Evolutionary conservation across 495 filamentous ascomycete genomes (phyloP).

Genomic region (Echria macrotheca): DNA sequence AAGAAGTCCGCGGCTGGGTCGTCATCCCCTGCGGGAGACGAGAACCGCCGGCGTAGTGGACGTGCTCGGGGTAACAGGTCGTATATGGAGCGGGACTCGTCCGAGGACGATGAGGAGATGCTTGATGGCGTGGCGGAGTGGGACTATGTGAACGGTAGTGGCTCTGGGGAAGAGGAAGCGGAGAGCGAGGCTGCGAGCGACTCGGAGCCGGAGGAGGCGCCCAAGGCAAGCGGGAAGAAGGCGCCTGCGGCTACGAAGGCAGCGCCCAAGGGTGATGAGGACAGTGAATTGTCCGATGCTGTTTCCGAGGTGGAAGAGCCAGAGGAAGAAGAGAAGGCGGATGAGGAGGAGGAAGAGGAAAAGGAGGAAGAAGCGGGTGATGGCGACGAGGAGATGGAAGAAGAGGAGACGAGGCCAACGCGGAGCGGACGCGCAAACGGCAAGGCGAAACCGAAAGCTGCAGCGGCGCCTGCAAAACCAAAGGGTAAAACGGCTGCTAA

Average conservation of each 20-base stretch:
- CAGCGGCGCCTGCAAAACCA: slow-evolving; percentile 1
- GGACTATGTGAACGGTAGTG: slow-evolving; percentile 36
- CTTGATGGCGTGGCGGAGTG: slow-evolving; percentile 49
- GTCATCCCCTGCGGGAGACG: slow-evolving; percentile 27
- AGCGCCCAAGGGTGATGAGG: background rate
- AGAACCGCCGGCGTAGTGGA: slow-evolving; percentile 47
- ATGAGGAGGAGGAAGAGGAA: background rate
- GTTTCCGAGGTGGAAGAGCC: background rate
- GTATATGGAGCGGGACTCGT: slow-evolving; percentile 48
- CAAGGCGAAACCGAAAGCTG: slow-evolving; percentile 7
- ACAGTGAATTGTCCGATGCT: background rate
- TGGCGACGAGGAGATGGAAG: slow-evolving; percentile 12
- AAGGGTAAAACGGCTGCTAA: slow-evolving; percentile 6
- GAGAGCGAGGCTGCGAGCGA: slow-evolving; percentile 5
- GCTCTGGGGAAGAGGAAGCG: slow-evolving; percentile 13
- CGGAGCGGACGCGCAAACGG: slow-evolving; percentile 3
- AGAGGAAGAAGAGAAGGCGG: slow-evolving; percentile 6
- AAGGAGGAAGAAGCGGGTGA: slow-evolving; percentile 10
- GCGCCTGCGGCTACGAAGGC: background rate
- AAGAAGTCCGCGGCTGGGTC: slow-evolving; percentile 14
- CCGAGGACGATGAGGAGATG: slow-evolving; percentile 55
- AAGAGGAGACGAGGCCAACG: slow-evolving; percentile 9
- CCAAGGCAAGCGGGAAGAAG: background rate
- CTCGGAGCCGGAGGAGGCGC: background rate
- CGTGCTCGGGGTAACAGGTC: slow-evolving; percentile 36